These are phyloP conservation scores for Trichoderma asperelloides DNA, from an alignment of 495 filamentous ascomycete species.

Conservation along the genomic window DNA sequence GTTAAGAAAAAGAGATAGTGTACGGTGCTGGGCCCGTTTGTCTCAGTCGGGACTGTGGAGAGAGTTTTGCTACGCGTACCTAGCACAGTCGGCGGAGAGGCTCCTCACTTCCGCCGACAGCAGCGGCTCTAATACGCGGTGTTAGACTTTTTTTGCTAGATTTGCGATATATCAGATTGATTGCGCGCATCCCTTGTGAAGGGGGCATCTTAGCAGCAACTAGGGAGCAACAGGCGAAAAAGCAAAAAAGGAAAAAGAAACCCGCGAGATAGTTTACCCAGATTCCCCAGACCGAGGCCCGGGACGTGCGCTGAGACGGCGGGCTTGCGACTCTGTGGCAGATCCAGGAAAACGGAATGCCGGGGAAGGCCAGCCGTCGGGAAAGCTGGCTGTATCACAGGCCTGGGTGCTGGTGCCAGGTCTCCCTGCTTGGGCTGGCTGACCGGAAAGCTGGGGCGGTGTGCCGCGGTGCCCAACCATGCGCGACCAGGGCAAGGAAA, in stretches of 20 bases:
- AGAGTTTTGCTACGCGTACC: not conserved
- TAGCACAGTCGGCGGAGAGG: not conserved
- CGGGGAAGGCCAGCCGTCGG: slow-evolving; percentile 2
- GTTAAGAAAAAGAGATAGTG: not conserved
- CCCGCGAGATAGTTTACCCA: not conserved
- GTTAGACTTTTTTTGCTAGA: not conserved
- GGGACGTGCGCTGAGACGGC: not conserved
- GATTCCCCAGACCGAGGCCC: not conserved
- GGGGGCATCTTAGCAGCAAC: not conserved
- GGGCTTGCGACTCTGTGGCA: too few relatives aligned
- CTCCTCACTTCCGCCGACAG: not conserved
- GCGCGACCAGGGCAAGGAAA: not conserved
- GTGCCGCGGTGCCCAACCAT: slow-evolving; percentile 2
- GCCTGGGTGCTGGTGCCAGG: not conserved
- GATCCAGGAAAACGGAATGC: slow-evolving; percentile 7
- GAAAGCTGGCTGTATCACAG: not conserved
- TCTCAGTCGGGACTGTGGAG: not conserved
- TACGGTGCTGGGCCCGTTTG: not conserved
- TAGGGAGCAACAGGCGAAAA: not conserved
- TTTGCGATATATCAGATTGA: slow-evolving; percentile 7
- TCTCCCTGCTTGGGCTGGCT: not conserved
- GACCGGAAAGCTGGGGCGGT: slow-evolving; percentile 7
- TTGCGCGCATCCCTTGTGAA: not conserved
- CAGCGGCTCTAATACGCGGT: not conserved
- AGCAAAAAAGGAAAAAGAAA: not conserved